phyloP scores from a whole-genome alignment of 2,329 filamentous ascomycete species.

The Sporothrix variecibatus region DNA sequence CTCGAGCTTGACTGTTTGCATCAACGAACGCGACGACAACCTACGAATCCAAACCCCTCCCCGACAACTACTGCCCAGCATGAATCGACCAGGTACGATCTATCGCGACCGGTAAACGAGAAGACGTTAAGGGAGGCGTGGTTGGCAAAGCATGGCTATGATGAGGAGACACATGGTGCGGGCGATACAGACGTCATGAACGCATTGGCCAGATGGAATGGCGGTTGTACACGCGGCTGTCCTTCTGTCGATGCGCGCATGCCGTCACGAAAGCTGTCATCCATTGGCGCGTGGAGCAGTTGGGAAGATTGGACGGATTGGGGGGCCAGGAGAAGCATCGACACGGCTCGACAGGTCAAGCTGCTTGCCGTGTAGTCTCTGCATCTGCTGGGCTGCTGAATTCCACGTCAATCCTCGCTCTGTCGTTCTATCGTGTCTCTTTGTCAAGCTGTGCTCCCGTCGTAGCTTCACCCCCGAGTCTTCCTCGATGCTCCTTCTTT shows the following conservation, averaged over 20 bases:
- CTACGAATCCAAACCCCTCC: neutral
- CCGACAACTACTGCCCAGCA: conserved; percentile 40
- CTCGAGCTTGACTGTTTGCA: neutral
- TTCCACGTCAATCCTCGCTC: neutral
- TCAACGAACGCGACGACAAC: neutral
- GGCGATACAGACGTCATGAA: neutral
- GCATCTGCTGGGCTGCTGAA: neutral
- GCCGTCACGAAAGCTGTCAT: neutral
- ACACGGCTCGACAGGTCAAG: neutral
- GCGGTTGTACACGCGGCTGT: too few relatives aligned
- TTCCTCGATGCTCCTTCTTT: neutral
- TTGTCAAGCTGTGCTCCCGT: neutral
- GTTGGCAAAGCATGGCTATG: neutral
- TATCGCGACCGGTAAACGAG: neutral
- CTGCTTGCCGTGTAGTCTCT: neutral
- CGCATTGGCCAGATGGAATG: neutral
- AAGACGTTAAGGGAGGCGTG: neutral
- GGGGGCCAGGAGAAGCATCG: neutral
- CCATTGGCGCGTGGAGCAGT: neutral
- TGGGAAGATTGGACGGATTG: neutral
- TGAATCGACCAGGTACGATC: conserved; percentile 63
- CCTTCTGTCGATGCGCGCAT: neutral
- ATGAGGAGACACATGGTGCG: neutral
- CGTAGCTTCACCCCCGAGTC: neutral
- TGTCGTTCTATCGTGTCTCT: neutral